A percentile compares a stretch with the other conserved stretches of the same genome.
phyloP scores from a whole-genome alignment of 768 basidiomycete species.

The Tricholomella constricta region DNA sequence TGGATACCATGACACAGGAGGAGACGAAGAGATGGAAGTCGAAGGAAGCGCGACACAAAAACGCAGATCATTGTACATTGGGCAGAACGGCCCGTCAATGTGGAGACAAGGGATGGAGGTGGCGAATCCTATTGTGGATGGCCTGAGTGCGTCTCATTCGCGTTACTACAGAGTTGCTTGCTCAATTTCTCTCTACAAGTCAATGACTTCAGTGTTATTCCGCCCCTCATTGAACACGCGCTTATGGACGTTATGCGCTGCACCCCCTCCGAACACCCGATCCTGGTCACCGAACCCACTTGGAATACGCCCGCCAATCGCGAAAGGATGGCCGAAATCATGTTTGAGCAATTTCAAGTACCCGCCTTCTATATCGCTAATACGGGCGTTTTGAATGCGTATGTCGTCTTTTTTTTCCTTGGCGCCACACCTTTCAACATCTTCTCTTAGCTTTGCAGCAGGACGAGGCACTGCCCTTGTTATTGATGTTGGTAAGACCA shows the following conservation, averaged over 20 bases:
- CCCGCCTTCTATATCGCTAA: slow-evolving; percentile 98
- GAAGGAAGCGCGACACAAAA: slow-evolving; percentile 38
- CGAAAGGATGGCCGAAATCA: slow-evolving; percentile 94
- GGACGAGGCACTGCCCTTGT: slow-evolving; percentile 98
- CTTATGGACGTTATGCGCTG: slow-evolving; percentile 75
- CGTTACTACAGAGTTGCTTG: neutral
- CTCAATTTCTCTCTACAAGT: slow-evolving; percentile 40
- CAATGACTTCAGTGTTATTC: slow-evolving; percentile 74
- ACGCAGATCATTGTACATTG: slow-evolving; percentile 65
- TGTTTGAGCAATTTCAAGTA: slow-evolving; percentile 94
- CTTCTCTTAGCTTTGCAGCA: slow-evolving; percentile 76
- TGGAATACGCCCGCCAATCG: slow-evolving; percentile 96
- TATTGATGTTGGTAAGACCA: slow-evolving; percentile 88
- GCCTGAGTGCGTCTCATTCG: slow-evolving; percentile 64
- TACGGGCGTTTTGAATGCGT: slow-evolving; percentile 93
- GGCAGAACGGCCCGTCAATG: slow-evolving; percentile 84
- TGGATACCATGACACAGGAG: slow-evolving; percentile 64
- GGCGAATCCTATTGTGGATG: slow-evolving; percentile 79
- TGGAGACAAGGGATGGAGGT: slow-evolving; percentile 94
- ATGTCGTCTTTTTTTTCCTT: slow-evolving; percentile 27
- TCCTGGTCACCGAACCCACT: slow-evolving; percentile 91
- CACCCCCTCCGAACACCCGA: slow-evolving; percentile 82
- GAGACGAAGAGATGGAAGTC: slow-evolving; percentile 54
- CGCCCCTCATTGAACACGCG: slow-evolving; percentile 72
- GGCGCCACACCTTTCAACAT: neutral